A percentile compares a stretch with the other conserved stretches of the same genome.
phyloP scores from a whole-genome alignment of 768 basidiomycete species.

The Paxillus rubicundulus region DNA sequence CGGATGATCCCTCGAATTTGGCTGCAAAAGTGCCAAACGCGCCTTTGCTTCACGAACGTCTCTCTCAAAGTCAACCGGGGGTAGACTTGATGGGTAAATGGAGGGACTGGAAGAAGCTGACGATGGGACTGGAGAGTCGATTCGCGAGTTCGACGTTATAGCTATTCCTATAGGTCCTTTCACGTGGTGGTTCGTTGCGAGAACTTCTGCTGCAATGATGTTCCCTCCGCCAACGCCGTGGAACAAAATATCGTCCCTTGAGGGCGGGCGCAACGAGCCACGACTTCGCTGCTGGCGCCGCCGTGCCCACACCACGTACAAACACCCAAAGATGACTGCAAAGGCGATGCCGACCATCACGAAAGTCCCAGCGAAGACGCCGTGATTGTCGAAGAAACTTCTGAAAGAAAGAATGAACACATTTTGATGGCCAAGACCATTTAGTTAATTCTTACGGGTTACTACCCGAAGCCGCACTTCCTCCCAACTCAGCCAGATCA shows the following conservation, averaged over 20 bases:
- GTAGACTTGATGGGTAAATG: slow-evolving; percentile 46
- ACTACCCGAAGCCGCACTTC: slow-evolving; percentile 12
- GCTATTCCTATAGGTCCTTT: slow-evolving; percentile 14
- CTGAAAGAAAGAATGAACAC: slow-evolving; percentile 3
- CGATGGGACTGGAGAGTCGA: slow-evolving; percentile 18
- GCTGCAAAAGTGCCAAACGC: not conserved
- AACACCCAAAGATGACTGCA: slow-evolving; percentile 42
- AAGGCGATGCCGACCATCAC: slow-evolving; percentile 59
- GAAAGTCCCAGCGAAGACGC: slow-evolving; percentile 74
- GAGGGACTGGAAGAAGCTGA: slow-evolving; percentile 48
- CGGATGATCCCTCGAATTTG: slow-evolving; percentile 6
- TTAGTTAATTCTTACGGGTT: slow-evolving; percentile 24
- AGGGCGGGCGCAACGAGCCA: slow-evolving; percentile 30
- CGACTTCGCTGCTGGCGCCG: slow-evolving; percentile 40
- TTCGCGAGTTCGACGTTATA: slow-evolving; percentile 21
- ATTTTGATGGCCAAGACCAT: not conserved
- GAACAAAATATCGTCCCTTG: not conserved
- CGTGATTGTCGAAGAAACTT: slow-evolving; percentile 65
- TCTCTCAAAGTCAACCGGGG: slow-evolving; percentile 25
- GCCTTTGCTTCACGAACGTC: slow-evolving; percentile 17
- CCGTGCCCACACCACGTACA: slow-evolving; percentile 36
- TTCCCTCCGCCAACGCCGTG: slow-evolving; percentile 13
- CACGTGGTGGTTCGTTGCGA: slow-evolving; percentile 11
- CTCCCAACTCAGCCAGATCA: slow-evolving; percentile 41
- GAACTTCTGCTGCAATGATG: not conserved